These are phyloP conservation scores for Suillus alpinus DNA, from an alignment of 768 basidiomycete species.

Conservation along the genomic window DNA sequence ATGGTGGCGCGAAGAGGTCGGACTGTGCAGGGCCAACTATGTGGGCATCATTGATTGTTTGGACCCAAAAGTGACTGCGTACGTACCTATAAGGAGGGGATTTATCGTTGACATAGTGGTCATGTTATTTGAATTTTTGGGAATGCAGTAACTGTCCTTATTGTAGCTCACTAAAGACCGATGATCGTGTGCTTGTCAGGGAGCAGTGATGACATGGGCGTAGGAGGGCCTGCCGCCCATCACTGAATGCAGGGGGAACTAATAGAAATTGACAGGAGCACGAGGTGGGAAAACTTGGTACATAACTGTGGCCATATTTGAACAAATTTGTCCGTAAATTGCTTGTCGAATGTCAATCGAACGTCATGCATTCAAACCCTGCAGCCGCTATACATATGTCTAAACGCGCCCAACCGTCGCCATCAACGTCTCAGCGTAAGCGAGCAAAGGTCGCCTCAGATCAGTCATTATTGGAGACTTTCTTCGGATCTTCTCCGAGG, in stretches of 20 bases:
- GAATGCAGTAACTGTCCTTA: neutral
- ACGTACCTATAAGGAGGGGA: neutral
- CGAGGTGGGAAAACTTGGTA: neutral
- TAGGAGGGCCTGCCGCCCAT: neutral
- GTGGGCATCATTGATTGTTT: neutral
- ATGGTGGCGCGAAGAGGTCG: constrained; percentile 2
- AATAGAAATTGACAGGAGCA: neutral
- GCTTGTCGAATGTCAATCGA: neutral
- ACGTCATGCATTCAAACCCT: neutral
- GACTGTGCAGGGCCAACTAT: neutral
- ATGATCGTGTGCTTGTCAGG: neutral
- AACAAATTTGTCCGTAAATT: neutral
- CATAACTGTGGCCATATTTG: neutral
- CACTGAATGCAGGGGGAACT: neutral
- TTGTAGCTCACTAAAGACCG: neutral
- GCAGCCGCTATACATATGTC: constrained; percentile 3
- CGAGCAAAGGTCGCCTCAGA: constrained; percentile 15
- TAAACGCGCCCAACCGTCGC: constrained; percentile 10
- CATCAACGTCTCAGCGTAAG: constrained; percentile 15
- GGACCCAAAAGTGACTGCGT: neutral
- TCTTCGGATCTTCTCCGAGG: constrained; percentile 19
- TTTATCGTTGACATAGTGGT: neutral
- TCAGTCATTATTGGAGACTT: constrained; percentile 23
- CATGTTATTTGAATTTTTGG: neutral
- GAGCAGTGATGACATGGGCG: neutral